A percentile compares a stretch with the other conserved stretches of the same genome.
Evolutionary conservation across 257 asterid genomes (phyloP).

Genomic region (Thymus quinquecostatus): DNA sequence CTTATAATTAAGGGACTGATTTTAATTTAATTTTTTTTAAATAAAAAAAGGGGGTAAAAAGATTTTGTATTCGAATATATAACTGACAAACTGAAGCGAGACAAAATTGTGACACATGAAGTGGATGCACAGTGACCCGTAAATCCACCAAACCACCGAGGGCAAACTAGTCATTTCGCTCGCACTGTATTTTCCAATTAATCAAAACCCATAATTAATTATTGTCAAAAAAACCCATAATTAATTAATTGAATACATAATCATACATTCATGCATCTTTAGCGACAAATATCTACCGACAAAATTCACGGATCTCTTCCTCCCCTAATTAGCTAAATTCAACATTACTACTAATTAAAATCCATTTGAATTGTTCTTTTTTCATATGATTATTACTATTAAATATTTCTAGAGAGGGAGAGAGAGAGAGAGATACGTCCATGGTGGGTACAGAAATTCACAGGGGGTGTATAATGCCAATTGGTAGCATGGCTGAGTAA

Average conservation of each 20-base stretch:
- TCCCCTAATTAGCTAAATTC: slow-evolving; percentile 1
- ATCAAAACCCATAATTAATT: background rate
- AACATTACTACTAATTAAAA: too few species aligned
- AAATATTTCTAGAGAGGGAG: background rate
- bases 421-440: slow-evolving; percentile 16
- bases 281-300: slow-evolving; percentile 34
- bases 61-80: slow-evolving; percentile 8
- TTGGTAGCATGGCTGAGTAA: slow-evolving; percentile 57
- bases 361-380: too few species aligned
- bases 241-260: background rate
- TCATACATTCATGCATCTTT: slow-evolving; percentile 29
- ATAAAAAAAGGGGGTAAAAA: background rate
- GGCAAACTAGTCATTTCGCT: background rate
- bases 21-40: background rate
- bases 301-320: slow-evolving; percentile 35
- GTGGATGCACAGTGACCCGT: slow-evolving; percentile 20
- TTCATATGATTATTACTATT: background rate
- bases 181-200: slow-evolving; percentile 12
- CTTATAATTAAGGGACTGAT: background rate
- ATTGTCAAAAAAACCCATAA: too few species aligned
- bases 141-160: slow-evolving; percentile 19
- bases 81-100: slow-evolving; percentile 1
- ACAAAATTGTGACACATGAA: slow-evolving; percentile 23
- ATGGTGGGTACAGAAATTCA: slow-evolving; percentile 26
- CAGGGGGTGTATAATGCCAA: slow-evolving; percentile 36